Conservation (phyloP, 495 filamentous ascomycete species). For the Penicillium riverlandense region DNA sequence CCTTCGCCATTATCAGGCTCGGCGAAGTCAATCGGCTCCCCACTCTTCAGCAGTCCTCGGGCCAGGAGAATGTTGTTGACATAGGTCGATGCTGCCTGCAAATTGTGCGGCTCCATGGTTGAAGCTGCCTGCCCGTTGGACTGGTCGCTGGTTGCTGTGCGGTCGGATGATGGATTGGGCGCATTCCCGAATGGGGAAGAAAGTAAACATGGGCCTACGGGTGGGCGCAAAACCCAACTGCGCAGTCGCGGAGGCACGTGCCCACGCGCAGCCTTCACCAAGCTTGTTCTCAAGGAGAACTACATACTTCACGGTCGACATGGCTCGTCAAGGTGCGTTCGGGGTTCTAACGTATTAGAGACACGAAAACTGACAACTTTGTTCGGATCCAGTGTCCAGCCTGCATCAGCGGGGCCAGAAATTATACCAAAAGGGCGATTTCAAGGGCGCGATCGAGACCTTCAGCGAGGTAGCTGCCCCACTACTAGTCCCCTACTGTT, state of each 20-base stretch:
- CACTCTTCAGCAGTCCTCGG: constrained; percentile 79
- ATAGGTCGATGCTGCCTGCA: constrained; percentile 84
- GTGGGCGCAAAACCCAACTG: constrained; percentile 2
- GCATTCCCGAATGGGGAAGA: constrained; percentile 28
- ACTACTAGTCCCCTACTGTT: constrained; percentile 2
- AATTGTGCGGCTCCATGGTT: constrained; percentile 69
- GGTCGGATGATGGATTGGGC: too few relatives aligned
- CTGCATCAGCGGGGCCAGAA: constrained; percentile 32
- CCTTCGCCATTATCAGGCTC: constrained; percentile 60
- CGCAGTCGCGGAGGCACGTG: constrained; percentile 12
- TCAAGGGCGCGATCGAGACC: constrained; percentile 30
- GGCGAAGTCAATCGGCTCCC: constrained; percentile 78
- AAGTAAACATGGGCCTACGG: constrained; percentile 35
- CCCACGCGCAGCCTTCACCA: not conserved
- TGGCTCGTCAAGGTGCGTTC: too few relatives aligned
- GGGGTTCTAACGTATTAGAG: too few relatives aligned
- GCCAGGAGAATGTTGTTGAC: constrained; percentile 94
- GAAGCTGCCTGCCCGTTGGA: not conserved
- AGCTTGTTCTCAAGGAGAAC: not conserved
- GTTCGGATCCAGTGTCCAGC: constrained; percentile 1
- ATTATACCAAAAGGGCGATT: constrained; percentile 33
- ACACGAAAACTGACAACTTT: too few relatives aligned
- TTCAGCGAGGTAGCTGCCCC: constrained; percentile 32
- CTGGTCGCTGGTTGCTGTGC: too few relatives aligned
- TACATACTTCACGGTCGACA: not conserved